Conservation (phyloP, 2,329 filamentous ascomycete genomes). For the Diaporthe velutina region DNA sequence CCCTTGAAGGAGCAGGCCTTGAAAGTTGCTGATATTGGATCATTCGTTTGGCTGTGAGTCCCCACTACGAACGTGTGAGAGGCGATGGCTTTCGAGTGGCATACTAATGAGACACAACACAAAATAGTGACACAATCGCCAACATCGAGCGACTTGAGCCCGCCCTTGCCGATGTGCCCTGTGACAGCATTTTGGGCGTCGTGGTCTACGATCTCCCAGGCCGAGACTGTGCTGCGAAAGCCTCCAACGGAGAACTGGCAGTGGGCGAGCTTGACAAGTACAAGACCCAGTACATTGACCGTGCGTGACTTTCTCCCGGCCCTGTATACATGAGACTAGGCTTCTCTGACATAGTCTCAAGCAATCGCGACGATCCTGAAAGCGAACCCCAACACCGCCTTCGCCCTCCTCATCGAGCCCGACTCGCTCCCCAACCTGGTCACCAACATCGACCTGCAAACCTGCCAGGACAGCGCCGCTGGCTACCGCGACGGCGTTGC, state of each 20-base stretch:
- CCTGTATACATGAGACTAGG: background rate
- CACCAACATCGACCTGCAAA: conserved; percentile 48
- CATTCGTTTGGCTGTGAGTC: conserved; percentile 55
- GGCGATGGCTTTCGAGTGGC: background rate
- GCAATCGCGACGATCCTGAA: conserved; percentile 41
- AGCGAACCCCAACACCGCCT: conserved; percentile 1
- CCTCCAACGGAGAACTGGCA: conserved; percentile 15
- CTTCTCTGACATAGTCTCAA: background rate
- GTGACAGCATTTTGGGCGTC: conserved; percentile 33
- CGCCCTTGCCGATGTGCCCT: conserved; percentile 27
- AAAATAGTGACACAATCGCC: conserved; percentile 23
- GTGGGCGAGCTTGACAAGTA: conserved; percentile 23
- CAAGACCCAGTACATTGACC: conserved; percentile 29
- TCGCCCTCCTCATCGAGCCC: conserved; percentile 46
- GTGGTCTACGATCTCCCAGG: conserved; percentile 32
- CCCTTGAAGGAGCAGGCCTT: conserved; percentile 44
- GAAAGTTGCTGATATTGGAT: conserved; percentile 52
- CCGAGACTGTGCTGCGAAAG: conserved; percentile 23
- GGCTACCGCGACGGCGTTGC: conserved; percentile 47
- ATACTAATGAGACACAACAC: background rate
- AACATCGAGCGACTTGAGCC: conserved; percentile 20
- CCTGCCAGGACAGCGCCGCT: conserved; percentile 45
- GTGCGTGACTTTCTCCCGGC: background rate
- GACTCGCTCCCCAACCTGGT: conserved; percentile 52
- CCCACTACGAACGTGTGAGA: background rate